Base-by-base conservation (phyloP, 108 stramenopile species). In the Chaetoceros muelleri region DNA sequence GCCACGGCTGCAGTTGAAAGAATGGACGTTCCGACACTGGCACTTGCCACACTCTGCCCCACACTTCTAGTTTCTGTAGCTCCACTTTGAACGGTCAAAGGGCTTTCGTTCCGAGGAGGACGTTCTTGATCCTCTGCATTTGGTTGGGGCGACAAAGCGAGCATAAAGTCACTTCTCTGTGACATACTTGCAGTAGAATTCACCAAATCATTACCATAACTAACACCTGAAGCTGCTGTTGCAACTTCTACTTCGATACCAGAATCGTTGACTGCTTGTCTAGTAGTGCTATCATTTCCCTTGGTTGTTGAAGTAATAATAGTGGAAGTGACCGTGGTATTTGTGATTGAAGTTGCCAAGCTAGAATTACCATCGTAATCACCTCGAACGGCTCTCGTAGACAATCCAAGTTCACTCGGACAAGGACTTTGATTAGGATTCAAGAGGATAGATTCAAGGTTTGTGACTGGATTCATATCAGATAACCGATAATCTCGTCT, bases 361-460 rank as follows among this genome's bases (percentile, higher is more conserved):
- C 66, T 73, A 13, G 75, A 76, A 47, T 56, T 70, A 21, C 75
- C 75, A 48, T 76, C 75, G 23, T 61, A 46, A 34, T 72, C 64
- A 24, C 71, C 71, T 10, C 75, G 53, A 24, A 54, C 55, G 0
- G 75, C 75, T 30, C 68, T 52, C 1, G 72, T 73, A n/a, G 75
- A 76, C 28, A 68, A 45, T 0, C 71, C 71, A 55, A 65, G 61
- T 49, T 63, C 65, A 34, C 65, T 72, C 56, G 23, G 53, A 34
- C 49, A 71, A 31, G 30, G 54, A 25, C 34, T 53, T 30, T 44
- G 47, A 2, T 63, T 61, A 30, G 75, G 72, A 34, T 76, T 70
- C 29, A 73, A 57, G 10, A 76, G 64, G 58, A 76, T 76, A 2
- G 75, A 76, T 44, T 76, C 75, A 29, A 76, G 49, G 26, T 70